Evolutionary conservation across 495 filamentous ascomycete genomes (phyloP).

Genomic region (Aspergillus carlsbadensis): DNA sequence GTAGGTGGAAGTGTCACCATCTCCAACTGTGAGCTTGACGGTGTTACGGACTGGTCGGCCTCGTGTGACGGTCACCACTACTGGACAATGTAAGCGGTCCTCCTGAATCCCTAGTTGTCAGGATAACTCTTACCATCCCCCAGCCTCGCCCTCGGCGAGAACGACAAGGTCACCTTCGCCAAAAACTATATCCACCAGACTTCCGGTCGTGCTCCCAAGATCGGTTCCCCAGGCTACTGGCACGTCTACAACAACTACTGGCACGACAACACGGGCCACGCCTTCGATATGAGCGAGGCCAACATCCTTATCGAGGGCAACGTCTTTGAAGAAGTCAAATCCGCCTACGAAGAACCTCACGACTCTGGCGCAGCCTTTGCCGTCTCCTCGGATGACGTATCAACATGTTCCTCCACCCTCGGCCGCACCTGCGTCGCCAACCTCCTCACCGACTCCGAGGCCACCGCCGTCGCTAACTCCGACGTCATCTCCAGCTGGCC

Average conservation of each 20-base stretch:
- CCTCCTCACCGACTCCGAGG: slow-evolving; percentile 22
- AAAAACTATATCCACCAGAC: slow-evolving; percentile 50
- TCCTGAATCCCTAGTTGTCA: background rate
- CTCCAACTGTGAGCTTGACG: slow-evolving; percentile 50
- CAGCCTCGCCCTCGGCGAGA: slow-evolving; percentile 31
- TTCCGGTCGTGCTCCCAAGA: slow-evolving; percentile 52
- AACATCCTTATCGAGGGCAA: slow-evolving; percentile 32
- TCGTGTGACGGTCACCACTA: slow-evolving; percentile 56
- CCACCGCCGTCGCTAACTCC: slow-evolving; percentile 22
- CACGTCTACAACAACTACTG: slow-evolving; percentile 43
- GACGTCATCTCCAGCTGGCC: slow-evolving; percentile 27
- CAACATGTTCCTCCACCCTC: slow-evolving; percentile 25
- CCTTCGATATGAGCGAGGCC: slow-evolving; percentile 27
- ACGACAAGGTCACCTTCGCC: slow-evolving; percentile 34
- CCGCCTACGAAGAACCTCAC: slow-evolving; percentile 19
- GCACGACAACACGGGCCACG: slow-evolving; percentile 35
- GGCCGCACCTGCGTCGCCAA: slow-evolving; percentile 31
- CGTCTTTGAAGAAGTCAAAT: slow-evolving; percentile 32
- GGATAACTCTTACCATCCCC: background rate
- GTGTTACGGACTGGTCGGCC: slow-evolving; percentile 47
- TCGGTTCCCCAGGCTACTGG: slow-evolving; percentile 45
- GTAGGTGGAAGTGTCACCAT: slow-evolving; percentile 32
- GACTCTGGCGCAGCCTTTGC: slow-evolving; percentile 25
- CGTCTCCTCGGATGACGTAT: slow-evolving; percentile 17
- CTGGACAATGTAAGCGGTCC: slow-evolving; percentile 43